Evolutionary conservation across 257 asterid species (phyloP).

Genomic region (Nyctanthes arbortristis): DNA sequence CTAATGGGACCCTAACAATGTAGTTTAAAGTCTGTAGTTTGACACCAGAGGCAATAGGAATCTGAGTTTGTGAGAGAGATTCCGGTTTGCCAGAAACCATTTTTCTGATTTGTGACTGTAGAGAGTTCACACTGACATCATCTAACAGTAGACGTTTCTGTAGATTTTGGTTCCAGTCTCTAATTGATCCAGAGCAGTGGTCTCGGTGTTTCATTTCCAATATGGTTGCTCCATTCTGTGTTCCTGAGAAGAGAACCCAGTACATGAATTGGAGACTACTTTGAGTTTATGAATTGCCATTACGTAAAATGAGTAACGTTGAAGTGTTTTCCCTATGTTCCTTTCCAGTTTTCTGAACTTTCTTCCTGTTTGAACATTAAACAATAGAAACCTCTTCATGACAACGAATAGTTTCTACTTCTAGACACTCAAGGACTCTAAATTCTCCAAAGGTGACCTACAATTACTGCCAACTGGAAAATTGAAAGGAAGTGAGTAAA

Average conservation of each 20-base stretch:
- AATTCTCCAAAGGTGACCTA: too few relatives aligned
- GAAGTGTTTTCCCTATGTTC: too few relatives aligned
- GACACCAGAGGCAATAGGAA: conserved; percentile 65
- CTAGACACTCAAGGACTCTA: neutral
- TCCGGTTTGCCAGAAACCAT: conserved; percentile 30
- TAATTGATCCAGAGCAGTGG: conserved; percentile 36
- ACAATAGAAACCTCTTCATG: too few relatives aligned
- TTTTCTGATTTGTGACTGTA: conserved; percentile 55
- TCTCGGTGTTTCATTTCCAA: conserved; percentile 74
- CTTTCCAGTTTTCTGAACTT: neutral
- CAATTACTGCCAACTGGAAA: too few relatives aligned
- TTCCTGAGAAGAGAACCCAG: conserved; percentile 48
- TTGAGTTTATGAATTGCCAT: too few relatives aligned
- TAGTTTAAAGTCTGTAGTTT: conserved; percentile 79
- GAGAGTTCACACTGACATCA: conserved; percentile 48
- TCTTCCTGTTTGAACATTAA: neutral
- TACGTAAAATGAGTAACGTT: too few relatives aligned
- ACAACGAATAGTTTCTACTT: neutral
- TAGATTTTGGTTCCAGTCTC: conserved; percentile 35
- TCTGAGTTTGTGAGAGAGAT: conserved; percentile 37
- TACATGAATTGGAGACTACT: too few relatives aligned
- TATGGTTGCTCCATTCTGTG: conserved; percentile 59
- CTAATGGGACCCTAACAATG: conserved; percentile 60
- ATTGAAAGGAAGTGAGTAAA: neutral
- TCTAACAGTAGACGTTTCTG: conserved; percentile 39